These are phyloP conservation scores for Verticillium klebahnii DNA, from an alignment of 2,329 filamentous ascomycete genomes.

Conservation along the genomic window DNA sequence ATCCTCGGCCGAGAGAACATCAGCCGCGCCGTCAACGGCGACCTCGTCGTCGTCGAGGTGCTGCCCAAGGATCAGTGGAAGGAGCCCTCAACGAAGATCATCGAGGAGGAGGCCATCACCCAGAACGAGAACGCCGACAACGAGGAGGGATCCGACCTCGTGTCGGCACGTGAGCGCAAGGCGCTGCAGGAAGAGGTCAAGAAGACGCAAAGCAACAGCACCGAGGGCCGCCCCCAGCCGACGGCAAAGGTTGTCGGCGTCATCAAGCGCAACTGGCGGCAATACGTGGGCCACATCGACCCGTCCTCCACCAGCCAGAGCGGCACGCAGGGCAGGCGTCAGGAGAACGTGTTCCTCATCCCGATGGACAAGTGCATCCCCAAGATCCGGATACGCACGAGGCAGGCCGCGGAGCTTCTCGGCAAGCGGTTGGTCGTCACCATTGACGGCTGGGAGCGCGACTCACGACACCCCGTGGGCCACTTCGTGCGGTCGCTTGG, in stretches of 20 bases:
- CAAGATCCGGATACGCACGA: constrained; percentile 88
- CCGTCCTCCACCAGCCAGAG: constrained; percentile 73
- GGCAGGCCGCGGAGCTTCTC: constrained; percentile 82
- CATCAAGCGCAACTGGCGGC: constrained; percentile 94
- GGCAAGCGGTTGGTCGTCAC: constrained; percentile 90
- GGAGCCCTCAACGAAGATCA: constrained; percentile 87
- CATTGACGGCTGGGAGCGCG: constrained; percentile 92
- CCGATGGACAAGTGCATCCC: constrained; percentile 98
- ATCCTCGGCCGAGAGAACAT: constrained; percentile 92
- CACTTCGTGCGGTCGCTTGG: constrained; percentile 92
- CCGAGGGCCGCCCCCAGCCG: constrained; percentile 77
- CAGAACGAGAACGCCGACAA: constrained; percentile 87
- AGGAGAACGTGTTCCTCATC: constrained; percentile 90
- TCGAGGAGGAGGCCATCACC: constrained; percentile 88
- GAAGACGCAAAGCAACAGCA: constrained; percentile 70
- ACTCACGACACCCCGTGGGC: constrained; percentile 86
- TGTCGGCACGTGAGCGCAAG: constrained; percentile 82
- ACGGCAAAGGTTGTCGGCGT: constrained; percentile 90
- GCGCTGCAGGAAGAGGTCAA: constrained; percentile 90
- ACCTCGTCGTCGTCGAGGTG: constrained; percentile 89
- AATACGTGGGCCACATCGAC: constrained; percentile 95
- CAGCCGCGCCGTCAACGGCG: constrained; percentile 87
- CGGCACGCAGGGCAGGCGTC: constrained; percentile 71
- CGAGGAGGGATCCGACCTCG: constrained; percentile 71
- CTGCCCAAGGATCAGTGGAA: constrained; percentile 97